phyloP scores from a whole-genome alignment of 2,329 filamentous ascomycete genomes.

The Colletotrichum karsti region DNA sequence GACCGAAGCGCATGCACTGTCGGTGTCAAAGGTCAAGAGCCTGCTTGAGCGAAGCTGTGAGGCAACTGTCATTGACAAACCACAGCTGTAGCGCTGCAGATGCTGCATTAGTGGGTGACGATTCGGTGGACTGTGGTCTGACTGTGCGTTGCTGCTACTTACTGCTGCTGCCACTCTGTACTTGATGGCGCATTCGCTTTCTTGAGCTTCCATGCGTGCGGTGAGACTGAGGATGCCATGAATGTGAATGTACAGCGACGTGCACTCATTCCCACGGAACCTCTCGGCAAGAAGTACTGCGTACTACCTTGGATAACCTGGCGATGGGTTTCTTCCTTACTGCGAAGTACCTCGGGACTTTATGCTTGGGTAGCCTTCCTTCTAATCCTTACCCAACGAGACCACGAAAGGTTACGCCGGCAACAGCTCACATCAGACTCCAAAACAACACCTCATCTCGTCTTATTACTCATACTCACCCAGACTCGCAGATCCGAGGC shows the following conservation, averaged over 20 bases:
- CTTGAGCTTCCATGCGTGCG: no score
- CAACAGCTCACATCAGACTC: background rate
- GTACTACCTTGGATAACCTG: background rate
- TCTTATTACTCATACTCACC: background rate
- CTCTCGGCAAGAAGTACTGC: background rate
- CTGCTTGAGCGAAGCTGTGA: background rate
- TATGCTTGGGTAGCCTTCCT: no score
- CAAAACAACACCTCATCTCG: background rate
- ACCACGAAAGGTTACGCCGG: conserved; percentile 5
- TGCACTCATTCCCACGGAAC: background rate
- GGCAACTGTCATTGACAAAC: background rate
- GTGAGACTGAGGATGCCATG: background rate
- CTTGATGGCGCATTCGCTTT: background rate
- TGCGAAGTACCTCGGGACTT: no score
- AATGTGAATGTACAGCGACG: background rate
- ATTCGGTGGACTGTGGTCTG: background rate
- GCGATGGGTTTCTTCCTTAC: no score
- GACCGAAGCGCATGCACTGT: conserved; percentile 3
- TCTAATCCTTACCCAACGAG: no score
- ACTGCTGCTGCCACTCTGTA: no score
- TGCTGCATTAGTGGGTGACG: background rate
- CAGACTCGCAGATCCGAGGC: background rate
- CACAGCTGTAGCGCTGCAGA: no score
- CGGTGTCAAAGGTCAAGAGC: background rate
- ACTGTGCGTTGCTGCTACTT: background rate